Percentiles rank a stretch among this genome's conserved stretches.
phyloP scores from a whole-genome alignment of 228 moss, liverwort and hornwort species.

The Sphagnum fallax region DNA sequence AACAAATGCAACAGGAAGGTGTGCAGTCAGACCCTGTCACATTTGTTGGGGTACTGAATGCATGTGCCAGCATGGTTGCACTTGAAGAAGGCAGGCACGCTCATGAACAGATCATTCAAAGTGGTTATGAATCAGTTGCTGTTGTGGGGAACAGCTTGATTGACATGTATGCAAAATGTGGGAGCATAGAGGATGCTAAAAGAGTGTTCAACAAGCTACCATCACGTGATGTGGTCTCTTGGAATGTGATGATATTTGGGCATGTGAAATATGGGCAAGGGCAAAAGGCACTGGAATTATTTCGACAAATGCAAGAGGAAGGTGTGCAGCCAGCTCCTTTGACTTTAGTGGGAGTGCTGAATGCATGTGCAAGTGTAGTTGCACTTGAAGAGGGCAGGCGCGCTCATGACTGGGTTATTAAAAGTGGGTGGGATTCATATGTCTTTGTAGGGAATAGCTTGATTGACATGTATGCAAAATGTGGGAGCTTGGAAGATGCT shows the following conservation, averaged over 20 bases:
- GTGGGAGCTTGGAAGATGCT: slow-evolving; percentile 28
- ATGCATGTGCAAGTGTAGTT: slow-evolving; percentile 24
- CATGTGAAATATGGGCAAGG: slow-evolving; percentile 20
- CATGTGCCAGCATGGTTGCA: slow-evolving; percentile 18
- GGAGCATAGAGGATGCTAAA: slow-evolving; percentile 22
- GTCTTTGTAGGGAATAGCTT: slow-evolving; percentile 34
- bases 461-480: slow-evolving; percentile 27
- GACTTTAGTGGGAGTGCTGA: slow-evolving; percentile 45
- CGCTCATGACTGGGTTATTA: slow-evolving; percentile 28
- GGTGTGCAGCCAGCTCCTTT: slow-evolving; percentile 38
- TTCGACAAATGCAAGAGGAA: slow-evolving; percentile 37
- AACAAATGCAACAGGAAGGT: slow-evolving; percentile 29
- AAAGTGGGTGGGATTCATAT: slow-evolving; percentile 24
- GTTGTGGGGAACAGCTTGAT: slow-evolving; percentile 39
- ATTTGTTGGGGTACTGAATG: slow-evolving; percentile 42
- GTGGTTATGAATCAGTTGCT: slow-evolving; percentile 17
- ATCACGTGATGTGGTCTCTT: slow-evolving; percentile 35
- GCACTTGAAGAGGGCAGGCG: slow-evolving; percentile 21
- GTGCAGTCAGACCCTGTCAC: slow-evolving; percentile 18
- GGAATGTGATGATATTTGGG: slow-evolving; percentile 48
- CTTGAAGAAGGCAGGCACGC: slow-evolving; percentile 24
- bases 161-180: slow-evolving; percentile 45
- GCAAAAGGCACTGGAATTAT: slow-evolving; percentile 22
- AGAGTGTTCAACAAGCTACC: slow-evolving; percentile 28
- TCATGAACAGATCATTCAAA: slow-evolving; percentile 15